Evolutionary conservation across 257 asterid species (phyloP).

Genomic region (Datura wrightii): DNA sequence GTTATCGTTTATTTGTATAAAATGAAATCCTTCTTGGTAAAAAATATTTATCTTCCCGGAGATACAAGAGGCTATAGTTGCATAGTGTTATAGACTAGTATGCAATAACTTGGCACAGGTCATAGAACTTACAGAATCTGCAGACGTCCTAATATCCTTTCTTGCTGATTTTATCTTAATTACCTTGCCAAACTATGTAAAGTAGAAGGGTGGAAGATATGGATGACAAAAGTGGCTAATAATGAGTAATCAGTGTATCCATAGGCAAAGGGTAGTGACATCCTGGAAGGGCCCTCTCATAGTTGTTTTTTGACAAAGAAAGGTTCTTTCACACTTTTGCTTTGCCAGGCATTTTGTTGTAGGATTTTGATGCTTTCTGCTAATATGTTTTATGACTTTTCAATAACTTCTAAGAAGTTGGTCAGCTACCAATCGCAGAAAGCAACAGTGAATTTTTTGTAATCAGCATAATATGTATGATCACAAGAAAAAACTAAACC

Average conservation of each 20-base stretch:
- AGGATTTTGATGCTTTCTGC: background rate
- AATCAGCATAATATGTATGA: background rate
- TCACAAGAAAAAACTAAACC: background rate
- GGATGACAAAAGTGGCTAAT: slow-evolving; percentile 2
- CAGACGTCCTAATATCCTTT: slow-evolving; percentile 5
- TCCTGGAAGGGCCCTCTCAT: background rate
- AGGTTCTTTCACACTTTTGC: background rate
- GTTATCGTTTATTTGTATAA: background rate
- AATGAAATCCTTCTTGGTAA: background rate
- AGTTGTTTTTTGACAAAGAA: background rate
- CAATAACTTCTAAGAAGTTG: background rate
- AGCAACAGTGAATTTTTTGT: background rate
- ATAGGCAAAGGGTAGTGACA: background rate
- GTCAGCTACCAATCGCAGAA: background rate
- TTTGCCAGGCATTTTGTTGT: background rate
- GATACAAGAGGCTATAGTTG: background rate
- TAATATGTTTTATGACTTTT: background rate
- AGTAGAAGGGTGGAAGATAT: background rate
- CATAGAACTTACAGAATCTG: background rate
- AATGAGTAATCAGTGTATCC: background rate
- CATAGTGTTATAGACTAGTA: background rate
- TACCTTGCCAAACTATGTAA: background rate
- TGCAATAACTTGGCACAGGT: background rate
- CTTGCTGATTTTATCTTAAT: background rate
- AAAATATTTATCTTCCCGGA: background rate